Conservation (phyloP, 2,329 filamentous ascomycete genomes). For the Claviceps cyperi region DNA sequence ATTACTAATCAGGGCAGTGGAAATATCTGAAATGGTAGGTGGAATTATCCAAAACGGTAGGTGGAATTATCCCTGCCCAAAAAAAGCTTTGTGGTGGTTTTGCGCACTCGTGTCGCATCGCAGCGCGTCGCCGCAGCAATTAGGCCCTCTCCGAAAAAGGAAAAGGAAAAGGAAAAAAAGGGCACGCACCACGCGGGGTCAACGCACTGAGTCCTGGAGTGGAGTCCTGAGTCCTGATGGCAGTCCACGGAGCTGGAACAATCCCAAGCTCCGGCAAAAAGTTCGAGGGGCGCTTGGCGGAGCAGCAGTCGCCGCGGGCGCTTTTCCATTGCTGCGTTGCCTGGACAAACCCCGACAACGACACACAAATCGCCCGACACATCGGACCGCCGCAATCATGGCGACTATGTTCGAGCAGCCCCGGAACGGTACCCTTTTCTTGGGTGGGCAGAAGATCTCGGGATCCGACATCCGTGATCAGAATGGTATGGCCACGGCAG, state of each 20-base stretch:
- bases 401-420: conserved; percentile 92
- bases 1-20: no score
- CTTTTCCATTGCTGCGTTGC: not conserved
- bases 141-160: conserved; percentile 8
- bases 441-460: conserved; percentile 94
- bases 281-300: conserved; percentile 12
- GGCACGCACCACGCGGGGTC: no score
- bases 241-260: conserved; percentile 13
- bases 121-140: not conserved
- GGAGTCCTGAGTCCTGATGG: no score
- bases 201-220: no score
- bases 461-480: conserved; percentile 94
- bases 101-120: no score
- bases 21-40: no score
- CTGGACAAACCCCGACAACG: not conserved
- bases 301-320: conserved; percentile 4
- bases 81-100: no score
- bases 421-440: conserved; percentile 88
- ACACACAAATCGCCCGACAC: conserved; percentile 4
- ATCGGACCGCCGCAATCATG: conserved; percentile 40
- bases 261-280: conserved; percentile 15
- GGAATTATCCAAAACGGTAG: no score
- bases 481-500: conserved; percentile 48
- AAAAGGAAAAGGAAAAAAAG: no score
- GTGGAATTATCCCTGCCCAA: no score